These are phyloP conservation scores for Lichtheimia hyalospora DNA, from an alignment of 371 early-diverging fungal species.

Conservation along the genomic window DNA sequence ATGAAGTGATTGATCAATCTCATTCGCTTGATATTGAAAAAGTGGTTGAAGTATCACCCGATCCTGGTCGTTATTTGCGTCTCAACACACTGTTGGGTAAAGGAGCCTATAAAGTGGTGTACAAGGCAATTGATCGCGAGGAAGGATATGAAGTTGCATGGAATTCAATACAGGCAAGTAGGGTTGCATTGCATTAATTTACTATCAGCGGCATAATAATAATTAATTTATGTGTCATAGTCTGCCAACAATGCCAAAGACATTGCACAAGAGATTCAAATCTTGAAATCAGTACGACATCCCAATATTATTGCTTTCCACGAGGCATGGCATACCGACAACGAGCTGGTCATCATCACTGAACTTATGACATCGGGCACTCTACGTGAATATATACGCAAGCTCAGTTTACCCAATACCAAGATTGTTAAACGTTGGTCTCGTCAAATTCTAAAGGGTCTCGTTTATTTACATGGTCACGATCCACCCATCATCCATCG, in stretches of 20 bases:
- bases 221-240: constrained; percentile 18
- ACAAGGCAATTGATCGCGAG: constrained; percentile 78
- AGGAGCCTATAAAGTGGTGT: constrained; percentile 82
- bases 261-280: constrained; percentile 69
- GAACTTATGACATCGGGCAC: constrained; percentile 88
- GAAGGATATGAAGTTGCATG: constrained; percentile 88
- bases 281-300: constrained; percentile 71
- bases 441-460: constrained; percentile 72
- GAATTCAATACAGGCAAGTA: constrained; percentile 57
- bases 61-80: constrained; percentile 38
- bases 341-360: constrained; percentile 74
- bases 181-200: background rate
- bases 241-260: constrained; percentile 49
- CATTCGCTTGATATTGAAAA: constrained; percentile 40
- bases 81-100: constrained; percentile 47
- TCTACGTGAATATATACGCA: constrained; percentile 57
- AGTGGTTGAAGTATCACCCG: constrained; percentile 45
- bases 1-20: constrained; percentile 48
- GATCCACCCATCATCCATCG: constrained; percentile 82
- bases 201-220: constrained; percentile 16
- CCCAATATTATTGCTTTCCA: constrained; percentile 76
- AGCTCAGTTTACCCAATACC: constrained; percentile 54
- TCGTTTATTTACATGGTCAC: constrained; percentile 75
- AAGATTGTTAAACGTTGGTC: constrained; percentile 73
- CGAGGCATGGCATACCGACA: constrained; percentile 66